A percentile compares a stretch with the other conserved stretches of the same genome.
Evolutionary conservation across 2,329 filamentous ascomycete genomes (phyloP).

Genomic region (Cordyceps militaris): DNA sequence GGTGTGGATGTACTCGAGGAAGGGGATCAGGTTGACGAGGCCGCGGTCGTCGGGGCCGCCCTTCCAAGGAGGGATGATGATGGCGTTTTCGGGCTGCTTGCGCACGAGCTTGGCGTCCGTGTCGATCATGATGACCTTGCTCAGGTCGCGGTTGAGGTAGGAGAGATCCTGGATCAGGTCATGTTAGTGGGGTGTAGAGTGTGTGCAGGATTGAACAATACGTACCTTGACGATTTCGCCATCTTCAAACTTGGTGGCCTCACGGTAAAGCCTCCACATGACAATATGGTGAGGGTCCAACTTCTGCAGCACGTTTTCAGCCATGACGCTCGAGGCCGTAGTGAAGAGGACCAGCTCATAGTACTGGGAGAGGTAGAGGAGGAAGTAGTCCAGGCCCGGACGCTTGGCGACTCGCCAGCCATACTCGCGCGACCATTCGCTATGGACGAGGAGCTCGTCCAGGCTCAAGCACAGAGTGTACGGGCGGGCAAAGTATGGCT

Average conservation of each 20-base stretch:
- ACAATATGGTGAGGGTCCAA: slow-evolving; percentile 93
- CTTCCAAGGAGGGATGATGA: slow-evolving; percentile 83
- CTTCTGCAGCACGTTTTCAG: slow-evolving; percentile 83
- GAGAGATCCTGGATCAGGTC: slow-evolving; percentile 68
- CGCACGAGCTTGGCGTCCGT: slow-evolving; percentile 76
- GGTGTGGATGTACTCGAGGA: slow-evolving; percentile 93
- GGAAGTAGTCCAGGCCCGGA: slow-evolving; percentile 92
- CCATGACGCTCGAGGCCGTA: slow-evolving; percentile 73
- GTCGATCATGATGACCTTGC: slow-evolving; percentile 92
- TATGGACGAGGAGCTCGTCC: slow-evolving; percentile 91
- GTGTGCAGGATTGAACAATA: not conserved
- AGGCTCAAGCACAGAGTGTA: slow-evolving; percentile 90
- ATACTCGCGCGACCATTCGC: slow-evolving; percentile 88
- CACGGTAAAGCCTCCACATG: slow-evolving; percentile 88
- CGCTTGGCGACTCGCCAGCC: slow-evolving; percentile 94
- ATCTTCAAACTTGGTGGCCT: slow-evolving; percentile 95
- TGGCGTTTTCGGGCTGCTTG: slow-evolving; percentile 92
- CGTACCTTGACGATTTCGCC: slow-evolving; percentile 90
- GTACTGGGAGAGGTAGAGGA: slow-evolving; percentile 94
- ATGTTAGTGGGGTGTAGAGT: slow-evolving; percentile 11
- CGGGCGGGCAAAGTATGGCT: slow-evolving; percentile 73
- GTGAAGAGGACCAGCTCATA: slow-evolving; percentile 98
- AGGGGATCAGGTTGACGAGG: slow-evolving; percentile 83
- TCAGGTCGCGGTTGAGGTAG: slow-evolving; percentile 91
- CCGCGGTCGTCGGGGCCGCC: slow-evolving; percentile 78